Evolutionary conservation across 2,329 filamentous ascomycete genomes (phyloP).

Genomic region (Camillea tinctor): DNA sequence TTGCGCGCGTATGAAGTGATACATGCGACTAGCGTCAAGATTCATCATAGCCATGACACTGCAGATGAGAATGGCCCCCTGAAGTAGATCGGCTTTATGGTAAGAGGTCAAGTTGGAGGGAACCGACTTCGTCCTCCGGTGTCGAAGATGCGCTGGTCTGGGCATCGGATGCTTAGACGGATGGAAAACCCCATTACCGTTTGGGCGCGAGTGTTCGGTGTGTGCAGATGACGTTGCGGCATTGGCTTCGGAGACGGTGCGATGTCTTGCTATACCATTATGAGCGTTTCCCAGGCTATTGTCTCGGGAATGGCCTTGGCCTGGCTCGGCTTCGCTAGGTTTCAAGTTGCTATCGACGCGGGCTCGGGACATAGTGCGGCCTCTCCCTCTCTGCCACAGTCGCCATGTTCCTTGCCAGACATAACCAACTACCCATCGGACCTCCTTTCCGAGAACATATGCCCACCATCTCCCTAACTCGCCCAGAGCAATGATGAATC

Average conservation of each 20-base stretch:
- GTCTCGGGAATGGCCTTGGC: slow-evolving; percentile 35
- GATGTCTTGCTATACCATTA: slow-evolving; percentile 19
- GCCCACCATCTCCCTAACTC: slow-evolving; percentile 79
- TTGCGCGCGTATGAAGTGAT: slow-evolving; percentile 94
- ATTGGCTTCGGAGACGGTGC: slow-evolving; percentile 19
- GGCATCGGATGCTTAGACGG: slow-evolving; percentile 35
- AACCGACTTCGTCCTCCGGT: slow-evolving; percentile 77
- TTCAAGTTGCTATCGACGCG: slow-evolving; percentile 23
- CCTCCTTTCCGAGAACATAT: slow-evolving; percentile 69
- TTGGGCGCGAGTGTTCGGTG: slow-evolving; percentile 22
- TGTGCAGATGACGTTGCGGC: slow-evolving; percentile 5
- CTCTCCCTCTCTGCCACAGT: slow-evolving; percentile 66
- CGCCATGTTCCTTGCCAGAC: slow-evolving; percentile 78
- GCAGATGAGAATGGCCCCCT: slow-evolving; percentile 81
- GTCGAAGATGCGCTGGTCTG: slow-evolving; percentile 43
- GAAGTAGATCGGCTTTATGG: slow-evolving; percentile 93
- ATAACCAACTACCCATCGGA: slow-evolving; percentile 68
- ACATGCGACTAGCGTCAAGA: slow-evolving; percentile 95
- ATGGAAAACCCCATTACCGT: slow-evolving; percentile 25
- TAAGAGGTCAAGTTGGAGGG: slow-evolving; percentile 83
- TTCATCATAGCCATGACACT: slow-evolving; percentile 85
- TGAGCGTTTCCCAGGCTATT: slow-evolving; percentile 13
- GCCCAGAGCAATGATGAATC: slow-evolving; percentile 77
- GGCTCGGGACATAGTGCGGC: slow-evolving; percentile 34
- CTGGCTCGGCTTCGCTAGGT: slow-evolving; percentile 38